Evolutionary conservation across 257 asterid species (phyloP).

Genomic region (Euphrasia confusa): DNA sequence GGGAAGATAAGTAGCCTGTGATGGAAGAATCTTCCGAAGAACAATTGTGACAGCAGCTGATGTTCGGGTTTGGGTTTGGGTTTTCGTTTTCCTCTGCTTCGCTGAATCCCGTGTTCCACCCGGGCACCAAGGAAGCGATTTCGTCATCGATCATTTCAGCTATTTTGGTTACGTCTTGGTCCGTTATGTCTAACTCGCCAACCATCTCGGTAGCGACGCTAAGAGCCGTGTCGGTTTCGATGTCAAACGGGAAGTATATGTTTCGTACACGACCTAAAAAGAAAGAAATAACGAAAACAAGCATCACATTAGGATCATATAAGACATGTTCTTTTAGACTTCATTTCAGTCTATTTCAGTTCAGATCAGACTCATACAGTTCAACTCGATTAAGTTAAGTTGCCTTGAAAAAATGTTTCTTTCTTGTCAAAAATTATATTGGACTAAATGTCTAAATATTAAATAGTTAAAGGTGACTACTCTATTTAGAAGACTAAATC

Average conservation of each 20-base stretch:
- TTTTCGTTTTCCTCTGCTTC: constrained; percentile 29
- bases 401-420: too few relatives aligned
- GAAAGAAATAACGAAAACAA: not conserved
- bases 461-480: too few relatives aligned
- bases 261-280: constrained; percentile 70
- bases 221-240: constrained; percentile 62
- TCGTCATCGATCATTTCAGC: constrained; percentile 81
- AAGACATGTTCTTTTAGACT: too few relatives aligned
- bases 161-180: constrained; percentile 73
- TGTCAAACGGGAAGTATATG: constrained; percentile 76
- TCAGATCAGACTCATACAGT: too few relatives aligned
- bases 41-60: constrained; percentile 41
- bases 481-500: too few relatives aligned
- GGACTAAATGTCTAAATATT: not conserved
- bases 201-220: constrained; percentile 90
- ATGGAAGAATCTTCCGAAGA: constrained; percentile 34
- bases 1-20: constrained; percentile 26
- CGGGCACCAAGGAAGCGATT: constrained; percentile 64
- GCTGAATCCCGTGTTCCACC: constrained; percentile 55
- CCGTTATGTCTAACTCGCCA: constrained; percentile 74
- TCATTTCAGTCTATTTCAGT: too few relatives aligned
- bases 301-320: too few relatives aligned
- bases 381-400: too few relatives aligned
- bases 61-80: constrained; percentile 6
- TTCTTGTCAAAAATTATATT: not conserved